Evolutionary conservation across 2,329 filamentous ascomycete species (phyloP).

Genomic region (Tolypocladium ovalisporum): DNA sequence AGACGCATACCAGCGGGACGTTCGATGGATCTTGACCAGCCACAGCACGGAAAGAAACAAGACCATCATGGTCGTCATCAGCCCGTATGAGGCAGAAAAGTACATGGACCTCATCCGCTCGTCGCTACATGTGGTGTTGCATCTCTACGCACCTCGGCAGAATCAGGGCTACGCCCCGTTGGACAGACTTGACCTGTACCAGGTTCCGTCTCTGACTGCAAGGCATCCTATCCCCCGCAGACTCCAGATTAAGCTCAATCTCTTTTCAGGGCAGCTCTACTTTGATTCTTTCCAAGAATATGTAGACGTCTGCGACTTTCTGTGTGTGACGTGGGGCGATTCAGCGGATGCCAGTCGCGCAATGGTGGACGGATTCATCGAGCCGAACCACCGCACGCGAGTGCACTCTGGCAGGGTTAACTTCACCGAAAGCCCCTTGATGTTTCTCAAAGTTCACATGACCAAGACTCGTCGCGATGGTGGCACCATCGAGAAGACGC

Average conservation of each 20-base stretch:
- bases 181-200: background rate
- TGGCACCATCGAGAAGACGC: conserved; percentile 27
- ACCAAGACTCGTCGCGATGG: conserved; percentile 25
- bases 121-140: conserved; percentile 27
- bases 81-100: conserved; percentile 38
- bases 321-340: conserved; percentile 33
- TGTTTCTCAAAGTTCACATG: conserved; percentile 25
- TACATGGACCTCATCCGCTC: conserved; percentile 29
- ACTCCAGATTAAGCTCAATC: conserved; percentile 40
- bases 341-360: conserved; percentile 11
- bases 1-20: conserved; percentile 10
- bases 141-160: conserved; percentile 37
- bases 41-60: background rate
- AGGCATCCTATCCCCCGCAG: background rate
- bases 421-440: conserved; percentile 21
- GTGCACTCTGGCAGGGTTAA: conserved; percentile 8
- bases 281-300: conserved; percentile 45
- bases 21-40: conserved; percentile 13
- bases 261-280: conserved; percentile 61
- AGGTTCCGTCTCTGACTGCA: background rate
- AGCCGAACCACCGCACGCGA: background rate
- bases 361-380: conserved; percentile 22
- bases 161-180: conserved; percentile 1
- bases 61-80: conserved; percentile 2
- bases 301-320: conserved; percentile 31